These are phyloP conservation scores for Aspergillus sclerotialis DNA, from an alignment of 2,329 filamentous ascomycete genomes.

Conservation along the genomic window DNA sequence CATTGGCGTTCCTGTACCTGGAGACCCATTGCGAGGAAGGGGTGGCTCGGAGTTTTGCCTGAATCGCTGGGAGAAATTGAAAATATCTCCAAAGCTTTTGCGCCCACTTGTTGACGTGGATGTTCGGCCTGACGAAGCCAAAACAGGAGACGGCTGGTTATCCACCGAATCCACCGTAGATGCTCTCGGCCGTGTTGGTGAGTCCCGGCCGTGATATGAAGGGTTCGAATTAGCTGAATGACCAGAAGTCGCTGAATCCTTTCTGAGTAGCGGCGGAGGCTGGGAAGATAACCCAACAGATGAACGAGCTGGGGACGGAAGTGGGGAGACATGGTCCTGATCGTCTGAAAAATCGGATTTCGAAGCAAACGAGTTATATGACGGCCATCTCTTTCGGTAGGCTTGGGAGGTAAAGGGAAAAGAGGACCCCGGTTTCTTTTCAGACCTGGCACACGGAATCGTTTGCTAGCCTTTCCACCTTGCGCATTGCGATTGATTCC, in stretches of 20 bases:
- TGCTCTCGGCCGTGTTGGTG: constrained; percentile 56
- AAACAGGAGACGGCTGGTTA: constrained; percentile 58
- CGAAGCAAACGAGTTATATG: constrained; percentile 9
- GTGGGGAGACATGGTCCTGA: constrained; percentile 31
- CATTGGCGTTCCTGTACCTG: constrained; percentile 57
- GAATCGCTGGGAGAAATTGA: constrained; percentile 67
- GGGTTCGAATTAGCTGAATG: constrained; percentile 57
- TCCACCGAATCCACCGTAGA: constrained; percentile 85
- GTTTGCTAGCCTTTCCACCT: constrained; percentile 57
- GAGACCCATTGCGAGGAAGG: constrained; percentile 59
- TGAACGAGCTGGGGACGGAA: constrained; percentile 46
- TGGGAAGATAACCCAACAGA: constrained; percentile 44
- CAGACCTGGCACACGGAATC: constrained; percentile 74
- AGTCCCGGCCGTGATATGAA: constrained; percentile 47
- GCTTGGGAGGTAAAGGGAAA: constrained; percentile 82
- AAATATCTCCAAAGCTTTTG: constrained; percentile 86
- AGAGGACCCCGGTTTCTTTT: constrained; percentile 69
- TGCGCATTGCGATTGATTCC: constrained; percentile 54
- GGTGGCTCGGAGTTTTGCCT: constrained; percentile 73
- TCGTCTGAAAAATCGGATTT: constrained; percentile 19
- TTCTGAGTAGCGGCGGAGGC: constrained; percentile 45
- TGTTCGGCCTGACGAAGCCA: constrained; percentile 54
- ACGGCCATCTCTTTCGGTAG: constrained; percentile 20
- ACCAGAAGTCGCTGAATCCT: constrained; percentile 57
- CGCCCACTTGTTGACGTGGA: constrained; percentile 80